Evolutionary conservation across 257 asterid species (phyloP).

Genomic region (Asclepias syriaca): DNA sequence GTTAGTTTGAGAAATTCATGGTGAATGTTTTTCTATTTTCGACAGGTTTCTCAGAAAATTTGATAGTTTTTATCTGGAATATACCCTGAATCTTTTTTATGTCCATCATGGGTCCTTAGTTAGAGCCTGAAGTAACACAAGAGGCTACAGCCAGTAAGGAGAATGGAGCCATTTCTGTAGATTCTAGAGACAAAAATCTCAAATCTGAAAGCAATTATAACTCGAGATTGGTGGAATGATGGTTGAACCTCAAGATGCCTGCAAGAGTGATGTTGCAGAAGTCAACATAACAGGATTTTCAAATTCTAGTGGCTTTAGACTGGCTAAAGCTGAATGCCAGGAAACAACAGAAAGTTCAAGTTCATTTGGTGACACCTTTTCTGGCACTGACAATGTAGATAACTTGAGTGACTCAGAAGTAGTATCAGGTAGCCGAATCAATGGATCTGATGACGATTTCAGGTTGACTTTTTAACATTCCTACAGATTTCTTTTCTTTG

Average conservation of each 20-base stretch:
- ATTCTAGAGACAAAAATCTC: constrained; percentile 50
- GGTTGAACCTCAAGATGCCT: constrained; percentile 28
- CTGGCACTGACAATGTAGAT: constrained; percentile 35
- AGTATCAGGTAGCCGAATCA: constrained; percentile 30
- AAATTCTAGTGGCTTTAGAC: constrained; percentile 27
- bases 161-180: constrained; percentile 35
- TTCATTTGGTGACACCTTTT: constrained; percentile 58
- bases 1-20: not conserved
- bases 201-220: constrained; percentile 36
- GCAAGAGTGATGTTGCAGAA: constrained; percentile 29
- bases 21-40: not conserved
- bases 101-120: constrained; percentile 23
- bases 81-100: not conserved
- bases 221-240: constrained; percentile 4
- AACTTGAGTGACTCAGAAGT: constrained; percentile 38
- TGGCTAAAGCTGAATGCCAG: constrained; percentile 31
- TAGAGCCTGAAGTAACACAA: constrained; percentile 23
- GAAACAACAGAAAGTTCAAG: constrained; percentile 69
- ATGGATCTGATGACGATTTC: constrained; percentile 32
- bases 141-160: constrained; percentile 27
- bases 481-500: not conserved
- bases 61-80: constrained; percentile 9
- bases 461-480: constrained; percentile 37
- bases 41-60: constrained; percentile 20
- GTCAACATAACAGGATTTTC: constrained; percentile 42